phyloP scores from a whole-genome alignment of 257 asterid species.

The Salvia hispanica region DNA sequence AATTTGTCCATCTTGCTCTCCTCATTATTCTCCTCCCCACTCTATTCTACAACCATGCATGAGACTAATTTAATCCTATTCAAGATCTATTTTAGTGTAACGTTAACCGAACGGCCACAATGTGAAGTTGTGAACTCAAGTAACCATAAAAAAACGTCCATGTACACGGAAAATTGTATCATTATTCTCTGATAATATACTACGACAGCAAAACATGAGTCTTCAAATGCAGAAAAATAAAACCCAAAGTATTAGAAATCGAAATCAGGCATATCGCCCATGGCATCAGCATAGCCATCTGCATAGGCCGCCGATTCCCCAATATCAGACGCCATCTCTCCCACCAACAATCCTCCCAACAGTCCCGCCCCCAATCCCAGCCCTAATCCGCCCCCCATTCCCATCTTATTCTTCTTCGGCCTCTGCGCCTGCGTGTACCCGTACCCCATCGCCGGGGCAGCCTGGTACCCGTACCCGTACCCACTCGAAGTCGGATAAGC shows the following conservation, averaged over 20 bases:
- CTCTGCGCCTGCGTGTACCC: constrained; percentile 48
- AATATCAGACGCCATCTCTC: constrained; percentile 65
- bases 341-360: constrained; percentile 84
- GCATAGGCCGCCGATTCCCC: constrained; percentile 52
- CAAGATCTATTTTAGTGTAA: too few relatives aligned
- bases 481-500: too few relatives aligned
- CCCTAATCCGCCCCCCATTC: constrained; percentile 60
- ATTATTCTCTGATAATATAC: too few relatives aligned
- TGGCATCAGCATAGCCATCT: constrained; percentile 52
- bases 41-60: too few relatives aligned
- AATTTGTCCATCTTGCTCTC: too few relatives aligned
- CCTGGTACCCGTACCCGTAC: not conserved
- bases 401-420: constrained; percentile 57
- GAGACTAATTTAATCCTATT: too few relatives aligned
- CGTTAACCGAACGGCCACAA: too few relatives aligned
- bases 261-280: constrained; percentile 48
- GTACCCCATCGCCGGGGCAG: constrained; percentile 31
- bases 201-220: not conserved
- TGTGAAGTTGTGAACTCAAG: too few relatives aligned
- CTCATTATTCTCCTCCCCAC: too few relatives aligned
- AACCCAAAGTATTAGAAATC: constrained; percentile 27
- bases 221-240: not conserved
- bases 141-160: too few relatives aligned
- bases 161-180: too few relatives aligned
- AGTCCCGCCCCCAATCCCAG: constrained; percentile 87